phyloP scores from a whole-genome alignment of 208 protist genomes.

The Wallacemonas sp. region DNA sequence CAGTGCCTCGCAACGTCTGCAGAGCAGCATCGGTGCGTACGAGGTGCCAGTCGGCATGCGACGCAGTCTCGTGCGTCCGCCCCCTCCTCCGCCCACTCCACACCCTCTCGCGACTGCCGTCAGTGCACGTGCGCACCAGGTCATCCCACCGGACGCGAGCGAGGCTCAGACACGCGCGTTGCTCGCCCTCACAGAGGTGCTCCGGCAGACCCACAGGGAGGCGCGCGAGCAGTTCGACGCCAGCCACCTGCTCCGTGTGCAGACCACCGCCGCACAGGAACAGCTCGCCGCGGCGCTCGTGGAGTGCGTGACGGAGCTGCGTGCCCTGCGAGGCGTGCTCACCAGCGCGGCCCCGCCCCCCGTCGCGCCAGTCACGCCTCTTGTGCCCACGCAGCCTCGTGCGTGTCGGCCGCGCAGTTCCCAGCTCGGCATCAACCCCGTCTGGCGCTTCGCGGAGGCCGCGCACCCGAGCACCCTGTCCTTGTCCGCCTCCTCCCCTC shows the following conservation, averaged over 20 bases:
- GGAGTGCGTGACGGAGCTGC: constrained; percentile 3
- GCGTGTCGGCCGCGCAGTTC: neutral
- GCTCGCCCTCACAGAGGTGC: neutral
- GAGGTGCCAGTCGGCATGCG: neutral
- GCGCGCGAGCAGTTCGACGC: neutral
- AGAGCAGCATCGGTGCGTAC: too few relatives aligned
- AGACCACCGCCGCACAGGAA: neutral
- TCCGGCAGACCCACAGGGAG: neutral
- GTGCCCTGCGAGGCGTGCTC: neutral
- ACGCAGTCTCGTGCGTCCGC: neutral
- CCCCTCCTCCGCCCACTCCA: neutral
- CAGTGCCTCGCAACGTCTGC: too few relatives aligned
- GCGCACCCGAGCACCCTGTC: neutral
- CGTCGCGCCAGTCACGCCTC: neutral
- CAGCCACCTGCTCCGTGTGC: neutral
- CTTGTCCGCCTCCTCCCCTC: neutral
- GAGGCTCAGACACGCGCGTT: neutral
- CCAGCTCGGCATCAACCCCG: neutral
- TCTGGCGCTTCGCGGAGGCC: neutral
- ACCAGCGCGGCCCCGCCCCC: neutral
- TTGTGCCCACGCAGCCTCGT: too few relatives aligned
- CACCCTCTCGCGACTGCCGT: too few relatives aligned
- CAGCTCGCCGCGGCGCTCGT: neutral
- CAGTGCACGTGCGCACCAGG: too few relatives aligned
- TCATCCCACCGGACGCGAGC: too few relatives aligned